These are phyloP conservation scores for Clitoria ternatea DNA, from an alignment of 306 rosid species.

Conservation along the genomic window DNA sequence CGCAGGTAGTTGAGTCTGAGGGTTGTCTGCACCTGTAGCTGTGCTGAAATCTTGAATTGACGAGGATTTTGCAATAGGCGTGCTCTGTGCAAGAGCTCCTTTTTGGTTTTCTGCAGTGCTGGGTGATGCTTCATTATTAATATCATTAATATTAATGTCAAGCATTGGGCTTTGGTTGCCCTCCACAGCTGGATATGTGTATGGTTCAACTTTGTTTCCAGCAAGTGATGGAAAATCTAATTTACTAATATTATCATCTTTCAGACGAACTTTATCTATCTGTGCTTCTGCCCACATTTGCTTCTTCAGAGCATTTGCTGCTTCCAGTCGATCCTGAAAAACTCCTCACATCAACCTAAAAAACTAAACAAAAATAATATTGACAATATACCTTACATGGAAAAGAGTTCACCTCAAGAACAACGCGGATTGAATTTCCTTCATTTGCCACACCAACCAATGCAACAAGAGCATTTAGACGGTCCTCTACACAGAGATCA, in stretches of 20 bases:
- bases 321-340: constrained; percentile 93
- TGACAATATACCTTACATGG: neutral
- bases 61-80: constrained; percentile 52
- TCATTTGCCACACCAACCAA: constrained; percentile 93
- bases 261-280: constrained; percentile 84
- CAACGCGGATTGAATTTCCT: constrained; percentile 89
- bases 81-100: constrained; percentile 34
- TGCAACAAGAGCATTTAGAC: constrained; percentile 78
- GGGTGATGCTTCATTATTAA: constrained; percentile 58
- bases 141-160: constrained; percentile 44
- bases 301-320: constrained; percentile 95
- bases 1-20: constrained; percentile 65
- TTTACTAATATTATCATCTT: constrained; percentile 64
- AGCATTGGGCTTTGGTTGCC: constrained; percentile 81
- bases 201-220: constrained; percentile 62
- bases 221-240: constrained; percentile 50
- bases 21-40: constrained; percentile 61
- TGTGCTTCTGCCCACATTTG: constrained; percentile 99
- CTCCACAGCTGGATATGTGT: constrained; percentile 48
- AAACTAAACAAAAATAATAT: neutral
- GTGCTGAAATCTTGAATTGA: constrained; percentile 50
- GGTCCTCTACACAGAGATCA: constrained; percentile 94
- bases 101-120: constrained; percentile 61
- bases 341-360: constrained; percentile 32
- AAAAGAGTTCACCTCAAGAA: constrained; percentile 72